Base-by-base conservation (phyloP, 2,329 filamentous ascomycete genomes). In the Xylariaceae sp. region DNA sequence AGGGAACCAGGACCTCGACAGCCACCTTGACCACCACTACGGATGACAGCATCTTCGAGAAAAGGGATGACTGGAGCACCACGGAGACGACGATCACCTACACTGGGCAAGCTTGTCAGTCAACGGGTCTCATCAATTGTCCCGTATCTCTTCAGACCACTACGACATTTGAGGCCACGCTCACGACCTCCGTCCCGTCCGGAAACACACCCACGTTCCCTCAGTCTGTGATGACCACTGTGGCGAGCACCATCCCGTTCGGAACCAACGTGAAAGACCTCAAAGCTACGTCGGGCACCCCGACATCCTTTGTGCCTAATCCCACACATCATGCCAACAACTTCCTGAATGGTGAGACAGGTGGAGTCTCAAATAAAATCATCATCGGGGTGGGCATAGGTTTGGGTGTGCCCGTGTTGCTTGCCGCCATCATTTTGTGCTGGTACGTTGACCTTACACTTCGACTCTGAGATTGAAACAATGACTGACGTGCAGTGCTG, bases 321-420 rank as follows among this genome's bases (percentile, higher is more conserved):
- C 57, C 65, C 13, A 58, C 64, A 3, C 33, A 49, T 6, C 42
- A 50, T 8, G 33, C 37, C 19, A 37, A 0, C 40, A 44, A 3
- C 45, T 22, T 3, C 32, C 36, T 28, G 17, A 31, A 7, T 15
- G 17, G n/a, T 9, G 33, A 41, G 3, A 28, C 43, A 7, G 57
- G 52, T 0, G 46, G 55, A 19, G 55, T 58, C 1, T 43, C 55
- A 1, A 65, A 68, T 0, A 62, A 67, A 3, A 39, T 74, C 28
- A 68, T 76, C 34, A 62, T 77, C 19, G 74, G 74, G 3, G 52
- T 76, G 2, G 66, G 64, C 32, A 64, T 77, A 1, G 73, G 74
- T 1, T 38, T 72, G 8, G 70, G 69, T 2, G 55, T 71, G 0
- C 64, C 69, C 0, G 48, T 66, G 3, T 17, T 76, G 3, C 42